phyloP scores from a whole-genome alignment of 2,329 filamentous ascomycete genomes.

The Neodidymelliopsis sp. region DNA sequence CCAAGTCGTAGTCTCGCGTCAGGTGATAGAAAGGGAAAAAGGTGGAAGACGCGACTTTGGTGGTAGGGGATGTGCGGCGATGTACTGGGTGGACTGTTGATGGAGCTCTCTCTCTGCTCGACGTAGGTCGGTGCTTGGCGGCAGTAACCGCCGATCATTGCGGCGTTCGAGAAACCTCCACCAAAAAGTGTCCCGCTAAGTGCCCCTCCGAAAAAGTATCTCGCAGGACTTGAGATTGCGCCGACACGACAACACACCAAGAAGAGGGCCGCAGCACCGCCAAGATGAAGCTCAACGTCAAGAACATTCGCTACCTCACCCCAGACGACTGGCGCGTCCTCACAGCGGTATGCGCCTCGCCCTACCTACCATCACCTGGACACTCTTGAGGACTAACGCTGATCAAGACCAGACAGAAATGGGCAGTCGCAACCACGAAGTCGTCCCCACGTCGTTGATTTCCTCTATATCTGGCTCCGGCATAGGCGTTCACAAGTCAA shows the following conservation, averaged over 20 bases:
- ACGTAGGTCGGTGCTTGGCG: constrained; percentile 21
- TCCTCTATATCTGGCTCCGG: constrained; percentile 76
- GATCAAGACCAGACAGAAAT: constrained; percentile 75
- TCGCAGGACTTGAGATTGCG: constrained; percentile 10
- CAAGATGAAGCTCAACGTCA: constrained; percentile 92
- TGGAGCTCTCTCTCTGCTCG: constrained; percentile 36
- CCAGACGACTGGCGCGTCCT: constrained; percentile 95
- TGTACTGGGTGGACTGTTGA: constrained; percentile 35
- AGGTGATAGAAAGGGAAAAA: constrained; percentile 5
- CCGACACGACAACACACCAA: constrained; percentile 9
- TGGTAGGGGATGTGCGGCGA: constrained; percentile 23
- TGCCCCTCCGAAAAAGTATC: constrained; percentile 6
- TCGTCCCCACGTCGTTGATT: constrained; percentile 91
- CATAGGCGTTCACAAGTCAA: constrained; percentile 82
- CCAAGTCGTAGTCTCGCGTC: constrained; percentile 1
- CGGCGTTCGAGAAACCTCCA: constrained; percentile 33
- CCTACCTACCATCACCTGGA: constrained; percentile 6
- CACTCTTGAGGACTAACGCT: constrained; percentile 47
- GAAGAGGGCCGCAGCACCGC: constrained; percentile 12
- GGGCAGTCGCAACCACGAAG: constrained; percentile 95
- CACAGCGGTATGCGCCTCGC: constrained; percentile 70
- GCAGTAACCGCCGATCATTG: constrained; percentile 8
- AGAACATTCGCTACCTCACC: constrained; percentile 89
- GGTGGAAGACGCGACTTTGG: constrained; percentile 14
- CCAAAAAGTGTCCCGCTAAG: constrained; percentile 26